Evolutionary conservation across 306 rosid genomes (phyloP).

Genomic region (Vigna trinervia): DNA sequence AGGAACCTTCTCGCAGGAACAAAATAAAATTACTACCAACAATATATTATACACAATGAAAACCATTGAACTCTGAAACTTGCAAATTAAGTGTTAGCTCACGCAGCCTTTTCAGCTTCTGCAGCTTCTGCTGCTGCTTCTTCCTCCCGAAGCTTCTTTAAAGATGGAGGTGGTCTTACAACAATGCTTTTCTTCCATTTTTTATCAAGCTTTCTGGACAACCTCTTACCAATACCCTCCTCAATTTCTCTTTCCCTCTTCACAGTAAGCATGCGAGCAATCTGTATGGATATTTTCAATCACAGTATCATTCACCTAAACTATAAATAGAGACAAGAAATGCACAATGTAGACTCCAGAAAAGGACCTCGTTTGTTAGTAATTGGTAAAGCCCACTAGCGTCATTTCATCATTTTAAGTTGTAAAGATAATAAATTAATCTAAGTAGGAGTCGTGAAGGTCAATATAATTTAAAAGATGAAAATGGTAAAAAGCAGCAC

Average conservation of each 20-base stretch:
- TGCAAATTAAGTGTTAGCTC: constrained; percentile 40
- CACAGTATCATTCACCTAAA: constrained; percentile 41
- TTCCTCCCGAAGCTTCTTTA: constrained; percentile 70
- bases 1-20: constrained; percentile 3
- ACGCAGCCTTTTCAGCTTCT: constrained; percentile 62
- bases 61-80: constrained; percentile 27
- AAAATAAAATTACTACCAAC: constrained; percentile 35
- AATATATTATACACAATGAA: constrained; percentile 35
- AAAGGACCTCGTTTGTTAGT: background rate
- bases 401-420: constrained; percentile 4
- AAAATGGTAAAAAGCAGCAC: background rate
- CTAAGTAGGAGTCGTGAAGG: constrained; percentile 19
- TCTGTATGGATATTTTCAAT: constrained; percentile 47
- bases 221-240: constrained; percentile 81
- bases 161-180: constrained; percentile 81
- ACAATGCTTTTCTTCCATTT: constrained; percentile 88
- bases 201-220: constrained; percentile 87
- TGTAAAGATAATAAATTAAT: constrained; percentile 10
- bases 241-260: constrained; percentile 93
- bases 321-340: constrained; percentile 18
- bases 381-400: constrained; percentile 24
- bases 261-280: constrained; percentile 95
- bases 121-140: constrained; percentile 77
- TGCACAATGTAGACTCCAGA: constrained; percentile 23
- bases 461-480: constrained; percentile 23